These are phyloP conservation scores for Vanderwaltozyma polyspora DNA, from an alignment of 805 yeast species.

Conservation along the genomic window DNA sequence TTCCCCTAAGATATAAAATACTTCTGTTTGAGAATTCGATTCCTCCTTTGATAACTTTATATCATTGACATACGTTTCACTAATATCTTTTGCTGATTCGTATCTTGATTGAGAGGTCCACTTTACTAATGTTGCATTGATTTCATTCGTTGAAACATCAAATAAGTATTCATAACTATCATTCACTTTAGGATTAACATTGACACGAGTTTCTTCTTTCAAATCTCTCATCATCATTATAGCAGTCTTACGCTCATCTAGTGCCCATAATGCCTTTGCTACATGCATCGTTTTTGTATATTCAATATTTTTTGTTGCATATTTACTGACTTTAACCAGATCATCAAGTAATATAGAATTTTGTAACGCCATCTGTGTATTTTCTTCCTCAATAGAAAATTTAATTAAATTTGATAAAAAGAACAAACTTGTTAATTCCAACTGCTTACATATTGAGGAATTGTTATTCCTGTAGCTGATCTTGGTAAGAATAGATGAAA, in stretches of 20 bases:
- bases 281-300: conserved; percentile 28
- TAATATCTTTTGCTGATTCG: conserved; percentile 49
- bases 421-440: conserved; percentile 2
- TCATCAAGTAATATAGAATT: conserved; percentile 10
- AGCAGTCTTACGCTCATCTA: conserved; percentile 45
- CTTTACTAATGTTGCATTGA: conserved; percentile 37
- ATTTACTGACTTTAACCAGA: conserved; percentile 2
- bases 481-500: conserved; percentile 4
- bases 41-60: conserved; percentile 13
- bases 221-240: conserved; percentile 40
- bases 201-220: conserved; percentile 1
- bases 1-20: conserved; percentile 51
- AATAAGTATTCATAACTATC: conserved; percentile 1
- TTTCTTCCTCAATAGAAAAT: conserved; percentile 7
- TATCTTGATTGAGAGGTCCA: conserved; percentile 69
- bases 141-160: conserved; percentile 13
- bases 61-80: conserved; percentile 43
- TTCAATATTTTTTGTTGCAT: conserved; percentile 12
- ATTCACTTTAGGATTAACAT: background rate
- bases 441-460: background rate
- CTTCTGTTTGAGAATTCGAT: conserved; percentile 29
- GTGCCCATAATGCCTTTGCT: conserved; percentile 57
- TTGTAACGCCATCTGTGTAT: conserved; percentile 16
- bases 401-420: conserved; percentile 7
- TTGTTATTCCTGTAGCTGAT: background rate